Evolutionary conservation across 345 rosid species (phyloP), one percentile per base, ranked within the genome.

Genomic region (Aquilaria sinensis): DNA sequence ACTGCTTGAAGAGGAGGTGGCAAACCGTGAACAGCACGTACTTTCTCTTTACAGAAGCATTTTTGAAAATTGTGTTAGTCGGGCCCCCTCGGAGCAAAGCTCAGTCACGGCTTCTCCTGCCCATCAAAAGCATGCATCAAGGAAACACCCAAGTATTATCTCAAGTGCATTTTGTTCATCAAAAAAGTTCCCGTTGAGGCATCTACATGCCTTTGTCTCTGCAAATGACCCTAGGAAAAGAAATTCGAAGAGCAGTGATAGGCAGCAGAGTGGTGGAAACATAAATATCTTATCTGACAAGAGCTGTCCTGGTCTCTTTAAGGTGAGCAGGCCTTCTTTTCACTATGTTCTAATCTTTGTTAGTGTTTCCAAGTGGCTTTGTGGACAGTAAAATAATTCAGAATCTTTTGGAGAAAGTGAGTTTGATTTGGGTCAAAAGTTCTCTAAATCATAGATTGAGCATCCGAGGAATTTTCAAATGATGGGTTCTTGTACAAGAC

Each of bases 121-220:
- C 47, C 92, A 83, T 65, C 37, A 67, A 62, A 87, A 87, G 78
- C 83, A 80, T 13, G 68, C 67, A 58, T 71, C 83, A 41, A 82
- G 81, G 71, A 87, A 83, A 54, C 98, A 87, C 48, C 96, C 96
- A 12, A 84, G 85, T 71, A 81, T 87, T 51, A 89, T 89, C 61
- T 84, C 98, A 61, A 85, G 82, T 60, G 72, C 96, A 51, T 87
- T 92, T 74, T 89, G 98, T 67, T 92, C 96, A n/a, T 87, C 96
- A 4, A 85, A 81, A 53, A 81, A 62, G 51, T 78, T 89, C 73
- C 83, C 88, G 12, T 51, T 83, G 53, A 76, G 71, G 70, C 84
- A 87, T 69, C 73, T 85, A 61, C 87, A 81, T 70, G 66, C 80
- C 60, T 75, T 89, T 15, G 78, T 80, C 66, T 67, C 85, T 51